phyloP scores from a whole-genome alignment of 371 early-diverging fungal genomes.

The Phascolomyces articulosus region DNA sequence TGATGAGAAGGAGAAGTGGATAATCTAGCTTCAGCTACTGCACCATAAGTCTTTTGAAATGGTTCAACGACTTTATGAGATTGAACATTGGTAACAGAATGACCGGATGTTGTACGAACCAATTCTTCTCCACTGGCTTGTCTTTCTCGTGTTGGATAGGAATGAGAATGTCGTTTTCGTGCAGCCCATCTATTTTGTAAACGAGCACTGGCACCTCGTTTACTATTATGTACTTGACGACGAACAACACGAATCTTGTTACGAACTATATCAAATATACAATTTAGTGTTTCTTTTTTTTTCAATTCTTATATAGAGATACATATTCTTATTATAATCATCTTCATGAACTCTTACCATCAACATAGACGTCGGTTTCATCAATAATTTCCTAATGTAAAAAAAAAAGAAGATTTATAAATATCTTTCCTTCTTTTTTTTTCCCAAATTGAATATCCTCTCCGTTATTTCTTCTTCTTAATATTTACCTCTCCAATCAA shows the following conservation, averaged over 20 bases:
- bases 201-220: not conserved
- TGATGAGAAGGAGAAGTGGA: slow-evolving; percentile 14
- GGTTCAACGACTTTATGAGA: slow-evolving; percentile 18
- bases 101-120: slow-evolving; percentile 6
- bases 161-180: slow-evolving; percentile 12
- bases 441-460: not conserved
- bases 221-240: slow-evolving; percentile 33
- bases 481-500: slow-evolving; percentile 85
- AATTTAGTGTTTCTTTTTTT: no score
- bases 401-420: not conserved
- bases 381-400: slow-evolving; percentile 84
- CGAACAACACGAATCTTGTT: slow-evolving; percentile 48
- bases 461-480: no score
- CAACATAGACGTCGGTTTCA: slow-evolving; percentile 93
- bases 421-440: not conserved
- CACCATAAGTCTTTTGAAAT: slow-evolving; percentile 23
- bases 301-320: no score
- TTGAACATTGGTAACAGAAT: slow-evolving; percentile 4
- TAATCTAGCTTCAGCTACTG: slow-evolving; percentile 12
- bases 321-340: not conserved
- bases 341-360: slow-evolving; percentile 42
- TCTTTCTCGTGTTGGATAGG: not conserved
- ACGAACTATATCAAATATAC: slow-evolving; percentile 24
- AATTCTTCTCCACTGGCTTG: not conserved
- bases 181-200: slow-evolving; percentile 13